Base-by-base conservation (phyloP, 441 rosid species). In the Brassica balearica region DNA sequence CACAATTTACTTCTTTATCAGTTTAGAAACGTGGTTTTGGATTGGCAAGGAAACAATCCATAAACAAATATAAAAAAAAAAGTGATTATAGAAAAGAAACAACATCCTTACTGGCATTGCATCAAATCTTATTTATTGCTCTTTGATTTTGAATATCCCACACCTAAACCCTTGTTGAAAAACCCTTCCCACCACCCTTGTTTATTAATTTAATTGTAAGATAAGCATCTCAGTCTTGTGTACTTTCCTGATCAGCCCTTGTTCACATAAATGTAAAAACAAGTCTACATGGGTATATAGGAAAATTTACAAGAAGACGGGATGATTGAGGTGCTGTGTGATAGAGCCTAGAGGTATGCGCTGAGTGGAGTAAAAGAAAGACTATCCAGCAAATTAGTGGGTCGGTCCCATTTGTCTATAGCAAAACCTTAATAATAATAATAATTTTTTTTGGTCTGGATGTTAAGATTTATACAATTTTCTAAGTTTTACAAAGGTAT, bases 341-440 rank as follows among this genome's bases (percentile, higher is more conserved):
- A 66, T 66, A 34, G 17, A 15, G 17, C 17, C 17, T 15, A 15
- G 78, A 79, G 78, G 71, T 62, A 62, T 65, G 70, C 46, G 83
- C 27, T 75, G 83, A 80, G 83, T 80, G 83, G 83, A 80, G 83
- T 80, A 80, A 80, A 80, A 80, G 83, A 80, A 80, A 71, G 73
- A 70, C 69, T 75, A 75, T 70, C 80, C 73, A 65, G 60, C 83
- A 75, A 80, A 75, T 75, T 20, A 75, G 80, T 75, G 77, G 77
- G 79, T 63, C 79, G 79, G 75, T 80, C 79, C 65, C 68, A 69
- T 69, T 79, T 73, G 60, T 79, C 66, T 34, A 17, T 73, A 78
- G 32, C 77, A 17, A 51, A 68, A 68, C 51, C 74, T 48, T 71
- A 60, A 51, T 32, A 48, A 51, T 32, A 48, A 53, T 63, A 59